These are phyloP conservation scores for Aspergillus terreus DNA, from an alignment of 2,329 filamentous ascomycete species.

Conservation along the genomic window DNA sequence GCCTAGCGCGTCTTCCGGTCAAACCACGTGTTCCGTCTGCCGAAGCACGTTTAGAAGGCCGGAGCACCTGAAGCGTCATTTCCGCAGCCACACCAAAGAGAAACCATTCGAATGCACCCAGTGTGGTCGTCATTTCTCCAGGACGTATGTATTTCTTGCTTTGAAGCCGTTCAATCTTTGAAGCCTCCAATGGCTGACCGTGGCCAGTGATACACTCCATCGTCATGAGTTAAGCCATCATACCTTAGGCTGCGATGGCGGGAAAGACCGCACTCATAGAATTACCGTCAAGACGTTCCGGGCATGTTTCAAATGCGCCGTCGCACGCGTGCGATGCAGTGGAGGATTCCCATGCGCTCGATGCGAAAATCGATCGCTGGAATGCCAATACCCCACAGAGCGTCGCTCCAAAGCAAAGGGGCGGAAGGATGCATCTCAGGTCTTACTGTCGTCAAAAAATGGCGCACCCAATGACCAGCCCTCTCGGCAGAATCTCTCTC, in stretches of 20 bases:
- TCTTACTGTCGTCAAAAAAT: constrained; percentile 6
- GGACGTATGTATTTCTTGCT: constrained; percentile 30
- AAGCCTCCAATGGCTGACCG: constrained; percentile 1
- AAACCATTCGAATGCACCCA: constrained; percentile 38
- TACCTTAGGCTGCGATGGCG: constrained; percentile 30
- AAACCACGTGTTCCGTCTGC: constrained; percentile 33
- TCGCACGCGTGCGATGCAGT: constrained; percentile 38
- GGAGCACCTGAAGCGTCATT: constrained; percentile 41
- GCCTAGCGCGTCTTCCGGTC: constrained; percentile 13
- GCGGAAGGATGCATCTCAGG: constrained; percentile 13
- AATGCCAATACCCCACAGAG: constrained; percentile 39
- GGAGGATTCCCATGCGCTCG: constrained; percentile 35
- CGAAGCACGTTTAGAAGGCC: constrained; percentile 36
- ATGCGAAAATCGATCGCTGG: constrained; percentile 34
- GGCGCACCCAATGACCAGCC: constrained; percentile 9
- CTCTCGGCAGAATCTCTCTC: constrained; percentile 4
- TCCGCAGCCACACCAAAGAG: constrained; percentile 39
- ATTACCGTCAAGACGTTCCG: constrained; percentile 42
- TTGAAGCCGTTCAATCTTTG: not conserved
- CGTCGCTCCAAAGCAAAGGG: constrained; percentile 32
- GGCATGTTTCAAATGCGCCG: constrained; percentile 38
- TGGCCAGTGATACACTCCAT: constrained; percentile 35
- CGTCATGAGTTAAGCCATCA: constrained; percentile 39
- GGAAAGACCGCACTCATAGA: constrained; percentile 34
- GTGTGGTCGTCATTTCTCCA: constrained; percentile 41